Conservation (phyloP, 106 monocot species). For the Alisma plantagoaquatica region DNA sequence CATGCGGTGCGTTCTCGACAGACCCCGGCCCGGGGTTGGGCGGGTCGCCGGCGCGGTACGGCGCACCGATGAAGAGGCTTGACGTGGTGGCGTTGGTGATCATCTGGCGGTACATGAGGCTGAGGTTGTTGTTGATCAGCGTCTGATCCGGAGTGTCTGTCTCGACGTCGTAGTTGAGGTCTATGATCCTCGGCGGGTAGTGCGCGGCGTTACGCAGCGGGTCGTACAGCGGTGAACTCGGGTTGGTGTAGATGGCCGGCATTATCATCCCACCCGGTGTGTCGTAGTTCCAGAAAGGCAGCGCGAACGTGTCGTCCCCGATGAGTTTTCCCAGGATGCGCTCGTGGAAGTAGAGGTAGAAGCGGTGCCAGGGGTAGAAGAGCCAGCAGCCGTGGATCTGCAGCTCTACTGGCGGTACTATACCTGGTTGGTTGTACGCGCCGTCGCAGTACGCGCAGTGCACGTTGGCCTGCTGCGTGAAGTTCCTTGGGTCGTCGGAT, state of each 20-base stretch:
- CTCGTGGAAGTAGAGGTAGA: constrained; percentile 33
- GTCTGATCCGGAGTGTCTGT: background rate
- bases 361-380: constrained; percentile 33
- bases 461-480: constrained; percentile 37
- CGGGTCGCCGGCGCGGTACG: too few relatives aligned
- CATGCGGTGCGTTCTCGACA: constrained; percentile 15
- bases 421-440: constrained; percentile 21
- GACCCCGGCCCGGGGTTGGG: too few relatives aligned
- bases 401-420: background rate
- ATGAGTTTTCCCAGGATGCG: constrained; percentile 25
- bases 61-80: constrained; percentile 31
- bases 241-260: constrained; percentile 11
- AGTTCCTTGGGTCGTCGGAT: constrained; percentile 37
- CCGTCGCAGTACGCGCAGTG: constrained; percentile 43
- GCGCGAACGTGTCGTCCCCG: constrained; percentile 24
- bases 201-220: constrained; percentile 2
- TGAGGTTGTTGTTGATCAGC: constrained; percentile 38
- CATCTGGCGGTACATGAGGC: constrained; percentile 47
- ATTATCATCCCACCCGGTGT: constrained; percentile 17
- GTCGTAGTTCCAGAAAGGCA: constrained; percentile 38
- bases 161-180: constrained; percentile 21
- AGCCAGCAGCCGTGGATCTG: constrained; percentile 19
- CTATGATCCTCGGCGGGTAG: constrained; percentile 17
- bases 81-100: constrained; percentile 11
- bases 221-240: constrained; percentile 15